Evolutionary conservation across 2,329 filamentous ascomycete genomes (phyloP).

Genomic region (Ustulina deusta): DNA sequence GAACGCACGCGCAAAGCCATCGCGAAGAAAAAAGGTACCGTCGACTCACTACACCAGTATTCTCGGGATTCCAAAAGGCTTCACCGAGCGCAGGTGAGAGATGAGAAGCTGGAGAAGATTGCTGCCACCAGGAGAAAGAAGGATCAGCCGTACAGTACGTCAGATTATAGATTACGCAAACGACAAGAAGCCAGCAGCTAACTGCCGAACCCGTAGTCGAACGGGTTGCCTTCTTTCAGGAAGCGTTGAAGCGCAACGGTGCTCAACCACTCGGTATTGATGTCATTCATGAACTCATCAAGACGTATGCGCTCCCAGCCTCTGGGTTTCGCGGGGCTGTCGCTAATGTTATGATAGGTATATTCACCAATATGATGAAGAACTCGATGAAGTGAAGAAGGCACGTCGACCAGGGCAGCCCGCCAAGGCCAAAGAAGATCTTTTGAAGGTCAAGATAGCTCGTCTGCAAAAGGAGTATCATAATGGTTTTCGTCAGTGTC

Average conservation of each 20-base stretch:
- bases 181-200: background rate
- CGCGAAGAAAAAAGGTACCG: constrained; percentile 82
- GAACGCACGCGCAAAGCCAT: constrained; percentile 91
- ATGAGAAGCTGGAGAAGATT: constrained; percentile 83
- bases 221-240: constrained; percentile 78
- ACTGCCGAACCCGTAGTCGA: constrained; percentile 63
- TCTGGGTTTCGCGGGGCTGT: background rate
- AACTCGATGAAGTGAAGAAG: constrained; percentile 73
- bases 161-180: background rate
- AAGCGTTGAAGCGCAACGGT: constrained; percentile 67
- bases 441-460: constrained; percentile 77
- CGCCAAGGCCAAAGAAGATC: constrained; percentile 79
- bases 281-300: constrained; percentile 71
- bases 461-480: constrained; percentile 82
- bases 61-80: constrained; percentile 87
- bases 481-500: constrained; percentile 79
- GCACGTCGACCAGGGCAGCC: constrained; percentile 83
- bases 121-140: constrained; percentile 76
- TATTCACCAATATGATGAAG: constrained; percentile 77
- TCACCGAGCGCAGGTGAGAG: constrained; percentile 81
- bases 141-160: constrained; percentile 78
- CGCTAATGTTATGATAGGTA: constrained; percentile 59
- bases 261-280: constrained; percentile 64
- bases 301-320: constrained; percentile 62
- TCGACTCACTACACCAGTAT: constrained; percentile 84